A percentile compares a stretch with the other conserved stretches of the same genome.
Conservation (phyloP, 2,329 filamentous ascomycete genomes). For the Ophiostoma australiae region DNA sequence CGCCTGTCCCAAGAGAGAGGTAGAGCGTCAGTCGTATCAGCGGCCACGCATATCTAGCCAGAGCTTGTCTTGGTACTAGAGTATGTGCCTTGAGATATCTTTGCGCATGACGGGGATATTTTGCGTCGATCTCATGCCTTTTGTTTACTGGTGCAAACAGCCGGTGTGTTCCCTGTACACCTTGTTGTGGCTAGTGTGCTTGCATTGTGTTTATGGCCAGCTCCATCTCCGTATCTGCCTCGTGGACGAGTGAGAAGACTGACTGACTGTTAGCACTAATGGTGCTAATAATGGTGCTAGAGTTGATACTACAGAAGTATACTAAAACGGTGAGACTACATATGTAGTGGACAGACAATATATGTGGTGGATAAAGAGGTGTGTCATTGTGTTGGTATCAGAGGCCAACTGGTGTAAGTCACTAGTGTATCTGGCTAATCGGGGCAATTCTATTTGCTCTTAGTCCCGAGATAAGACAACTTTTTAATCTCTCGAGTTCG, state of each 20-base stretch:
- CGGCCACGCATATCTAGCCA: neutral
- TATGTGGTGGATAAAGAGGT: neutral
- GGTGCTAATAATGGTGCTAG: neutral
- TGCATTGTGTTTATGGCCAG: neutral
- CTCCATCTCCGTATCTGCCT: neutral
- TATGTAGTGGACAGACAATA: too few relatives aligned
- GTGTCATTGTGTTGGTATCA: neutral
- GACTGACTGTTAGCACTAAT: neutral
- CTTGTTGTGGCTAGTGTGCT: neutral
- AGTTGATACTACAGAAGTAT: neutral
- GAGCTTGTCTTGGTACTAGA: neutral
- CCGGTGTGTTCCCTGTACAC: neutral
- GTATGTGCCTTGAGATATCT: neutral
- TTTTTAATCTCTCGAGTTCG: neutral
- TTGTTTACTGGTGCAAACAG: conserved; percentile 12
- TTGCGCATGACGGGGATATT: neutral
- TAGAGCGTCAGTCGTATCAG: neutral
- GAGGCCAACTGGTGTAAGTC: neutral
- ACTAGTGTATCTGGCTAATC: neutral
- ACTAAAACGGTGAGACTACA: neutral
- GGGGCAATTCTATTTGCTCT: neutral
- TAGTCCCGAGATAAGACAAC: neutral
- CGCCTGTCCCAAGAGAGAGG: neutral
- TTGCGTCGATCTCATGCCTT: neutral
- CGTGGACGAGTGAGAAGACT: neutral